These are phyloP conservation scores for Abortiporus biennis DNA, from an alignment of 1,284 basidiomycete genomes.

Conservation along the genomic window DNA sequence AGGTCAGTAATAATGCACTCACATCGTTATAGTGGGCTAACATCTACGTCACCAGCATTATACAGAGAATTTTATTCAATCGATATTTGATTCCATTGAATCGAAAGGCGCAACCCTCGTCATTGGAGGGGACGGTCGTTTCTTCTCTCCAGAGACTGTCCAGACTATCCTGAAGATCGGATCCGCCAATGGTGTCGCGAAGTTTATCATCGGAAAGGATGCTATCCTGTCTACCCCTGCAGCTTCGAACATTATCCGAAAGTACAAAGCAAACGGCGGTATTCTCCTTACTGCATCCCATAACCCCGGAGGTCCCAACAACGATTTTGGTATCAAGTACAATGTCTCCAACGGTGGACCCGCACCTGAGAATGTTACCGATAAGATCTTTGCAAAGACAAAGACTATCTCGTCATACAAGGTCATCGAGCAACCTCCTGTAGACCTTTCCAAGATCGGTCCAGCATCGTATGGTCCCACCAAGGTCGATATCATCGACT, in stretches of 20 bases:
- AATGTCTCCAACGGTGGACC: constrained; percentile 97
- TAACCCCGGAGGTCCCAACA: constrained; percentile 96
- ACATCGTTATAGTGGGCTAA: constrained; percentile 8
- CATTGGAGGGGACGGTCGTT: constrained; percentile 96
- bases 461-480: constrained; percentile 78
- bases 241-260: constrained; percentile 92
- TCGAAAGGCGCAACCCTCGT: constrained; percentile 85
- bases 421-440: constrained; percentile 62
- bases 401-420: constrained; percentile 87
- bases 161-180: constrained; percentile 91
- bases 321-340: constrained; percentile 99
- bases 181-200: constrained; percentile 85
- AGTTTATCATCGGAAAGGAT: constrained; percentile 88
- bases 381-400: constrained; percentile 91
- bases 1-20: constrained; percentile 50
- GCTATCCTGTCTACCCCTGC: constrained; percentile 95
- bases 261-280: constrained; percentile 94
- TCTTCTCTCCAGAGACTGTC: constrained; percentile 84
- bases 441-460: constrained; percentile 80
- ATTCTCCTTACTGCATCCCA: constrained; percentile 98
- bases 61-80: constrained; percentile 98
- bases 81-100: constrained; percentile 89
- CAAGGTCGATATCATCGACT: constrained; percentile 90
- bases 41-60: constrained; percentile 62
- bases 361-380: constrained; percentile 90